phyloP scores from a whole-genome alignment of 2,329 filamentous ascomycete genomes.

The Fusarium luffae region DNA sequence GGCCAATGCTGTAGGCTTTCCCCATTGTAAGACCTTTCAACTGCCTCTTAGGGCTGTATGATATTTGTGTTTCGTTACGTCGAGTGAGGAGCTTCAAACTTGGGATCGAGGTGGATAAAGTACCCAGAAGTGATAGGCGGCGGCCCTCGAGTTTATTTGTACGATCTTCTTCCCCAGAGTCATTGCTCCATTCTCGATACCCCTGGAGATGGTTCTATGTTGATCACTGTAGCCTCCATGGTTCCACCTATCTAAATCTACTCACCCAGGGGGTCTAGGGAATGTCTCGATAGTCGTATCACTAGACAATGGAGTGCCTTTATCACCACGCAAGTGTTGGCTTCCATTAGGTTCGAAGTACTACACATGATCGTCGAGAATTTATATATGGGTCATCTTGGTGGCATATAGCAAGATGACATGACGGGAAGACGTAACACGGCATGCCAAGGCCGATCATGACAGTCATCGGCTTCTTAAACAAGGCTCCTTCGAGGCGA shows the following conservation, averaged over 20 bases:
- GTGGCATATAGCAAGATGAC: background rate
- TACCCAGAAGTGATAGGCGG: background rate
- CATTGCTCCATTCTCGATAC: slow-evolving; percentile 6
- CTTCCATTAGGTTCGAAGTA: background rate
- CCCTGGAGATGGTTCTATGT: slow-evolving; percentile 3
- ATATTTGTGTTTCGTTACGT: background rate
- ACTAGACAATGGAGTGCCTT: background rate
- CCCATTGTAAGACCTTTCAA: slow-evolving; percentile 49
- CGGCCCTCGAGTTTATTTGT: slow-evolving; percentile 34
- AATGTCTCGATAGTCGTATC: slow-evolving; percentile 35
- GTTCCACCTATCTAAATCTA: slow-evolving; percentile 14
- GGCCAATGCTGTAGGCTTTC: slow-evolving; percentile 52
- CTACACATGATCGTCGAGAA: slow-evolving; percentile 20
- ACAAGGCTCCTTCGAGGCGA: slow-evolving; percentile 4
- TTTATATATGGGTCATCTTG: slow-evolving; percentile 1
- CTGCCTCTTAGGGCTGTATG: background rate
- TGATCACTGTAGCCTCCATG: slow-evolving; percentile 3
- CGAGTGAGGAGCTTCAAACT: background rate
- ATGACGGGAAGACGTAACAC: background rate
- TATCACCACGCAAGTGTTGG: slow-evolving; percentile 25
- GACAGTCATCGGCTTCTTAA: background rate
- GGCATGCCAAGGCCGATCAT: background rate
- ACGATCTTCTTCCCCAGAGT: slow-evolving; percentile 9
- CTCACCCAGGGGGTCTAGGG: slow-evolving; percentile 23
- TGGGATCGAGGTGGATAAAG: background rate